These are phyloP conservation scores for Bidens hawaiensis DNA, from an alignment of 140 eudicot species.

Conservation along the genomic window DNA sequence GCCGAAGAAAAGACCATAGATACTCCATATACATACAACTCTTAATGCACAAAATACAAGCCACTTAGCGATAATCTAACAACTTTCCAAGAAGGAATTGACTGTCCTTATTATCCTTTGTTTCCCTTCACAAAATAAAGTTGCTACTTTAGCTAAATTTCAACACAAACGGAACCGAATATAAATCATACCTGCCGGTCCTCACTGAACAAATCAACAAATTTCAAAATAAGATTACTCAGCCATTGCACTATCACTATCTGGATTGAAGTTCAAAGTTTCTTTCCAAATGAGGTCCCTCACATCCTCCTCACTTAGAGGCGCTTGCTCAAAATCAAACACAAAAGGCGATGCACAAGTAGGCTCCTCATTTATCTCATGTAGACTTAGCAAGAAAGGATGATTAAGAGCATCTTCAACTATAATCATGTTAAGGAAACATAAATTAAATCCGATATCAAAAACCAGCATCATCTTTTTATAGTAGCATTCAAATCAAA, in stretches of 20 bases:
- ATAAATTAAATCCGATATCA: constrained; percentile 1
- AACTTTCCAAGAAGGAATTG: background rate
- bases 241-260: constrained; percentile 20
- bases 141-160: background rate
- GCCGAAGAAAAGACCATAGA: background rate
- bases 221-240: constrained; percentile 6
- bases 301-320: constrained; percentile 78
- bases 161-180: background rate
- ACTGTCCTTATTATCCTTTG: background rate
- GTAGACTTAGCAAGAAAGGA: constrained; percentile 74
- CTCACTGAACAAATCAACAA: background rate
- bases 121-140: constrained; percentile 5
- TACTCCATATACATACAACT: constrained; percentile 14
- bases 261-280: constrained; percentile 60
- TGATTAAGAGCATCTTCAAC: constrained; percentile 91
- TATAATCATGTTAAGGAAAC: constrained; percentile 20
- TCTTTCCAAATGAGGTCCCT: constrained; percentile 86
- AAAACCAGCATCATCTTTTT: background rate
- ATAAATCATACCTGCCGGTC: background rate
- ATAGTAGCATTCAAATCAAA: background rate
- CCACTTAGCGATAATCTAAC: background rate
- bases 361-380: constrained; percentile 96
- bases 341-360: constrained; percentile 69
- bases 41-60: constrained; percentile 19
- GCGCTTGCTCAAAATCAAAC: constrained; percentile 75